A percentile compares a stretch with the other conserved stretches of the same genome.
Evolutionary conservation across 169 alveolate genomes (phyloP).

Genomic region (Plasmodium reichenowi): DNA sequence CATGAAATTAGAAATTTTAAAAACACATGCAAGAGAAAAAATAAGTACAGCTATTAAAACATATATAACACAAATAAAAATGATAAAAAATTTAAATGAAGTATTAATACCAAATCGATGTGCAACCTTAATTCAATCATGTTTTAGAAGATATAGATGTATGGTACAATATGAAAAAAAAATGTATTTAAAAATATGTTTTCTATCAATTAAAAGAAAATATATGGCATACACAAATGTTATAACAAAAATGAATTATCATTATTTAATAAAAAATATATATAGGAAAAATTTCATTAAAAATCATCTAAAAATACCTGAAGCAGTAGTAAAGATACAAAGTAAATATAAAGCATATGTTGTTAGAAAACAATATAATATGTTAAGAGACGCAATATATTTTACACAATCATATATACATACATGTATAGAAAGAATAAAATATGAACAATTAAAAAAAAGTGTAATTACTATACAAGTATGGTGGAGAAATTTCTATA

Average conservation of each 20-base stretch:
- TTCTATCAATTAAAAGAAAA: slow-evolving; percentile 72
- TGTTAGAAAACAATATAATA: slow-evolving; percentile 57
- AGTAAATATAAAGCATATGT: slow-evolving; percentile 59
- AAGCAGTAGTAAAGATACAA: slow-evolving; percentile 73
- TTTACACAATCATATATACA: slow-evolving; percentile 75
- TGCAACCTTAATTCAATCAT: slow-evolving; percentile 57
- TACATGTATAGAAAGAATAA: slow-evolving; percentile 44
- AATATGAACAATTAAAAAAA: slow-evolving; percentile 40
- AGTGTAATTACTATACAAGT: slow-evolving; percentile 43
- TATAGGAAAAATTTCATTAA: slow-evolving; percentile 37
- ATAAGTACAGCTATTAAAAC: slow-evolving; percentile 46
- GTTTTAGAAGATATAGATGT: slow-evolving; percentile 63
- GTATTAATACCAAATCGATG: slow-evolving; percentile 60
- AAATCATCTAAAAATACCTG: slow-evolving; percentile 51
- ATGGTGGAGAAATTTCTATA: slow-evolving; percentile 72
- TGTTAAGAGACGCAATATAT: slow-evolving; percentile 55
- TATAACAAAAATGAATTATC: slow-evolving; percentile 56
- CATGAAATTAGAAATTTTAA: slow-evolving; percentile 29
- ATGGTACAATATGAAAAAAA: slow-evolving; percentile 43
- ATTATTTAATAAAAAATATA: slow-evolving; percentile 68
- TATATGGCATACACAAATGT: slow-evolving; percentile 37
- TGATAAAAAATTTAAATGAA: slow-evolving; percentile 35
- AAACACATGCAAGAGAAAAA: slow-evolving; percentile 47
- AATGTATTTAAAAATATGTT: slow-evolving; percentile 65
- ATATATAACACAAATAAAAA: slow-evolving; percentile 46